Conservation (phyloP, 768 basidiomycete genomes). For the Holtermanniella nyarrowii region DNA sequence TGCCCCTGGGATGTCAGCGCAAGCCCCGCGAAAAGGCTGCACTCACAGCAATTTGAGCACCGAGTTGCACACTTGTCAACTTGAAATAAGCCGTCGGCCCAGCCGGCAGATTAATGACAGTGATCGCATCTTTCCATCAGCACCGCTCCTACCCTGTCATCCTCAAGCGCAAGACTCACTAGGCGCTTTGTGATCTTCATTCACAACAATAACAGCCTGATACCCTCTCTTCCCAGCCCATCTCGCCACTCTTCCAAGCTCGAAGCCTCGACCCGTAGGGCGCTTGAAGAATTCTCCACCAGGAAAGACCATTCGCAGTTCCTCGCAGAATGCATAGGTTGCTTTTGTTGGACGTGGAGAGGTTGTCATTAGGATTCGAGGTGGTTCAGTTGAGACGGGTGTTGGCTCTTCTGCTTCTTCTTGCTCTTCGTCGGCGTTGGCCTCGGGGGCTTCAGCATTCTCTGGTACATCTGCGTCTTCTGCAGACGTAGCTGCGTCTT, state of each 20-base stretch:
- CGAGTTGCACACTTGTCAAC: slow-evolving; percentile 73
- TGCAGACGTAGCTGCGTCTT: slow-evolving; percentile 1
- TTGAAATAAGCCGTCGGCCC: slow-evolving; percentile 96
- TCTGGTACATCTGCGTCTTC: slow-evolving; percentile 10
- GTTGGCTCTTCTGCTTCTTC: slow-evolving; percentile 20
- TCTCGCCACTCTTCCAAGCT: slow-evolving; percentile 77
- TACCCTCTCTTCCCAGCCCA: slow-evolving; percentile 89
- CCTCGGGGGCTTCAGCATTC: slow-evolving; percentile 16
- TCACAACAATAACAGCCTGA: slow-evolving; percentile 80
- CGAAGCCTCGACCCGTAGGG: slow-evolving; percentile 81
- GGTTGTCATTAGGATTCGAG: slow-evolving; percentile 85
- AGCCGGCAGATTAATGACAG: slow-evolving; percentile 74
- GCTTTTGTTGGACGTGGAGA: slow-evolving; percentile 75
- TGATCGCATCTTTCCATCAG: slow-evolving; percentile 65
- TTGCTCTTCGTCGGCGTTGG: slow-evolving; percentile 17
- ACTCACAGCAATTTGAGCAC: slow-evolving; percentile 69
- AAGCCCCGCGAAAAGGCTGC: background rate
- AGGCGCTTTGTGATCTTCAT: slow-evolving; percentile 87
- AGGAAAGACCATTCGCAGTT: slow-evolving; percentile 76
- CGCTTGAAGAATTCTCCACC: slow-evolving; percentile 80
- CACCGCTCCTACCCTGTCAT: background rate
- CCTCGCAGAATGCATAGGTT: slow-evolving; percentile 88
- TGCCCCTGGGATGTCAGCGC: slow-evolving; percentile 55
- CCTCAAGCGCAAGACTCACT: slow-evolving; percentile 50
- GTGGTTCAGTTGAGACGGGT: slow-evolving; percentile 49